Evolutionary conservation across 164 flowering plant species (phyloP), one percentile per base, ranked within the genome.

Genomic region (Paratinospora sagittata): DNA sequence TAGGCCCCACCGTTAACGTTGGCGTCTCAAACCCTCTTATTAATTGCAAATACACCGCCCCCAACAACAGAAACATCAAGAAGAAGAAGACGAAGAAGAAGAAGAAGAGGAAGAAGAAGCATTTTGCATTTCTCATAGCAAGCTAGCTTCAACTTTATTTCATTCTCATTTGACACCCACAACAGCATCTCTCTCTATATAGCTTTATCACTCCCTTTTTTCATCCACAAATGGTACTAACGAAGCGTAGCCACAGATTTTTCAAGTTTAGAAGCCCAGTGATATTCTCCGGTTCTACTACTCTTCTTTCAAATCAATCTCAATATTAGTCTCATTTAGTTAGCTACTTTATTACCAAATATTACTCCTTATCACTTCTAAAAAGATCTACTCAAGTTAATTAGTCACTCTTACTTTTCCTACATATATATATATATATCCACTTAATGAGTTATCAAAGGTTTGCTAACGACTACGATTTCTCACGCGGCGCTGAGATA

Each of bases 191-290:
- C n/a, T n/a, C n/a, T n/a, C n/a, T n/a, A n/a, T n/a, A n/a, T n/a
- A n/a, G n/a, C n/a, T n/a, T n/a, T n/a, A n/a, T n/a, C n/a, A n/a
- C 37, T 62, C 63, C 66, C 73, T 30, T 30, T 36, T 70, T 36
- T 58, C 77, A 27, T 14, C 82, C 84, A 75, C 86, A 84, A 82
- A 88, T 86, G 89, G 79, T 67, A 61, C 78, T 70, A 34, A 27
- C 81, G 70, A 84, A 78, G 77, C 82, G 83, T 68, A 74, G 85
- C 79, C 91, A 82, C 62, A 82, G 93, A 77, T 90, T 86, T 75
- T 89, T 90, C 88, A 89, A 90, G 63, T 90, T 87, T 76, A 89
- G 91, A 71, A 65, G 8, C 74, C 70, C 72, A 19, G 6, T n/a
- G 1, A 52, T n/a, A 16, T 8, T n/a, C 19, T 52, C 23, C 5